Conservation (phyloP, 163 green algal species). For the Scenedesmus sp. region DNA sequence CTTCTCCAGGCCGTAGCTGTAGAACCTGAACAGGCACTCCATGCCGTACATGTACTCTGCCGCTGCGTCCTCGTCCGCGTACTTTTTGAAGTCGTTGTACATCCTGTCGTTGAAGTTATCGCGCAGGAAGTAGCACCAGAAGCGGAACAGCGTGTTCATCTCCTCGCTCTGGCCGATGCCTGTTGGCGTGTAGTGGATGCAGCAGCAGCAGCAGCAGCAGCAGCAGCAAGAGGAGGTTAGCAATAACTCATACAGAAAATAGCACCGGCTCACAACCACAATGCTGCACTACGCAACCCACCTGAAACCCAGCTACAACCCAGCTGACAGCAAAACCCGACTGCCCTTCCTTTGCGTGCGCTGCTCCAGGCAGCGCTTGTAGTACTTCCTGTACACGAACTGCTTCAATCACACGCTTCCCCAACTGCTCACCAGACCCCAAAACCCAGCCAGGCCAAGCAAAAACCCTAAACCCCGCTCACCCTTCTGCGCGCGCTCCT, state of each 20-base stretch:
- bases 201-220: conserved; percentile 7
- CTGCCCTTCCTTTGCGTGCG: too few relatives aligned
- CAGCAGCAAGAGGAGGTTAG: background rate
- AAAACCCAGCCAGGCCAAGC: too few relatives aligned
- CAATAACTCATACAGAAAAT: background rate
- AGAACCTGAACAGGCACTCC: conserved; percentile 97
- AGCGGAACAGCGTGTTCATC: conserved; percentile 98
- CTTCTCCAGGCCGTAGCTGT: conserved; percentile 95
- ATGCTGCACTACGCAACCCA: too few relatives aligned
- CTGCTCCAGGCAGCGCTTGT: too few relatives aligned
- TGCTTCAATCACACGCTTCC: too few relatives aligned
- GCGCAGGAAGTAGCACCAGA: conserved; percentile 97
- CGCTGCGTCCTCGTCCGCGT: conserved; percentile 67
- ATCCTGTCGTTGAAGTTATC: conserved; percentile 94
- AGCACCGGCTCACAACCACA: too few relatives aligned
- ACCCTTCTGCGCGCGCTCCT: conserved; percentile 81
- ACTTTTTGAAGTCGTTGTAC: conserved; percentile 91
- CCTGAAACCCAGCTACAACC: too few relatives aligned
- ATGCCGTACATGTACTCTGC: conserved; percentile 92
- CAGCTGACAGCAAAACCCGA: too few relatives aligned
- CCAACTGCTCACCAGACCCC: too few relatives aligned
- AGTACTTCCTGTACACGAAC: too few relatives aligned
- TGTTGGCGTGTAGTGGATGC: background rate
- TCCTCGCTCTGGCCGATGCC: conserved; percentile 83
- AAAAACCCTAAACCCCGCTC: background rate